Evolutionary conservation across 2,329 filamentous ascomycete species (phyloP).

Genomic region (Penicillium occitanis): DNA sequence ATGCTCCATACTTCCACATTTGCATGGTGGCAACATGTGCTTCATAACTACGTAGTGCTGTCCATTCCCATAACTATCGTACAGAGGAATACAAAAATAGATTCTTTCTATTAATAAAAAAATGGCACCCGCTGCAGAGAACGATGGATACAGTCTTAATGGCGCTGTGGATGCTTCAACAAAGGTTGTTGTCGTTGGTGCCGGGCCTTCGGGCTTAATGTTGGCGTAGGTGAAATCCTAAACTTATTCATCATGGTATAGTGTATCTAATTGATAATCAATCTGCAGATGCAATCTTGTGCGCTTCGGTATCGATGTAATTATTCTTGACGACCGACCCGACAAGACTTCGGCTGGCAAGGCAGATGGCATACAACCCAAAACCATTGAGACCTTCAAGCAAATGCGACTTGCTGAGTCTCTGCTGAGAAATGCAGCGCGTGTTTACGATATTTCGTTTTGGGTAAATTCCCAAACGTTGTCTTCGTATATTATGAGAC

Average conservation of each 20-base stretch:
- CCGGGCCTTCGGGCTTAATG: slow-evolving; percentile 49
- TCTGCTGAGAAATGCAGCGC: slow-evolving; percentile 65
- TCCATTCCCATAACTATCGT: neutral
- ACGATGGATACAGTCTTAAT: neutral
- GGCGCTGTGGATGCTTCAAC: neutral
- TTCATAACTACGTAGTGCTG: neutral
- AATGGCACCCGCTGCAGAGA: neutral
- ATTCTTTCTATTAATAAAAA: neutral
- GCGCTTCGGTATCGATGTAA: slow-evolving; percentile 64
- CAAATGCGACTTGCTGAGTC: slow-evolving; percentile 72
- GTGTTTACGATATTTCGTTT: slow-evolving; percentile 72
- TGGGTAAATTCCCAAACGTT: slow-evolving; percentile 53
- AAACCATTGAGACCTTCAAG: slow-evolving; percentile 73
- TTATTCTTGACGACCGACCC: slow-evolving; percentile 67
- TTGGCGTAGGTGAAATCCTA: slow-evolving; percentile 33
- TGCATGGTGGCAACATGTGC: neutral
- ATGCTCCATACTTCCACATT: neutral
- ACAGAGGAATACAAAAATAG: neutral
- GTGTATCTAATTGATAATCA: neutral
- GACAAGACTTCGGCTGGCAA: slow-evolving; percentile 67
- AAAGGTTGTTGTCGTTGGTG: slow-evolving; percentile 37
- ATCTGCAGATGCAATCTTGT: slow-evolving; percentile 54
- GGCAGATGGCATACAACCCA: slow-evolving; percentile 73
- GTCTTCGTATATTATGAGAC: neutral
- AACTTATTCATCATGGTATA: neutral